Conservation (phyloP, 176 grass and related monocot genomes). For the Hsuehochloa calcarea region DNA sequence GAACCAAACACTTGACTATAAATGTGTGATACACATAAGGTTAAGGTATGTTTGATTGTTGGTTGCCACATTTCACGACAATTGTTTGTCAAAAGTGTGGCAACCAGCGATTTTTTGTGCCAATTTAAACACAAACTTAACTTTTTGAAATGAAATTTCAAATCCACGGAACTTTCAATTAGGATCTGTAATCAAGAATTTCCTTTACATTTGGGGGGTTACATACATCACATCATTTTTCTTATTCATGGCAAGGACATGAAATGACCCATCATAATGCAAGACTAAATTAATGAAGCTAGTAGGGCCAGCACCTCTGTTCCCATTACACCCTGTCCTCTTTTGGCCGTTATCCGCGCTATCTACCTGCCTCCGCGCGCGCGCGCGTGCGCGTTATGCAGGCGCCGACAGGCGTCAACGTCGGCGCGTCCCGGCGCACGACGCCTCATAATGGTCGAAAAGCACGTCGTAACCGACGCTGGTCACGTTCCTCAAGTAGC, state of each 20-base stretch:
- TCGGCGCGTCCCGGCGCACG: conserved; percentile 33
- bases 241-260: conserved; percentile 38
- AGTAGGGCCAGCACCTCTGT: background rate
- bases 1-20: no score
- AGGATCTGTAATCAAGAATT: background rate
- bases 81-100: no score
- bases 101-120: no score
- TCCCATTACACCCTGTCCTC: conserved; percentile 28
- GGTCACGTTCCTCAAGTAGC: conserved; percentile 73
- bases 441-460: conserved; percentile 50
- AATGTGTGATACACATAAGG: background rate
- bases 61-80: no score
- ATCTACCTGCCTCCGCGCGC: background rate
- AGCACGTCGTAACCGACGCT: conserved; percentile 69
- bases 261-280: conserved; percentile 24
- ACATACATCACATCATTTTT: conserved; percentile 34
- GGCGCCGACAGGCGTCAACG: conserved; percentile 40
- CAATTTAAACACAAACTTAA: background rate
- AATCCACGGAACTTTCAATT: background rate
- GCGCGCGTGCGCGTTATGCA: background rate
- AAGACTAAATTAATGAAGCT: background rate
- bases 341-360: conserved; percentile 27
- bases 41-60: background rate
- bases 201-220: conserved; percentile 7
- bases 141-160: background rate